These are phyloP conservation scores for Tieghemiomyces parasiticus DNA, from an alignment of 192 early-diverging fungal genomes.

Conservation along the genomic window DNA sequence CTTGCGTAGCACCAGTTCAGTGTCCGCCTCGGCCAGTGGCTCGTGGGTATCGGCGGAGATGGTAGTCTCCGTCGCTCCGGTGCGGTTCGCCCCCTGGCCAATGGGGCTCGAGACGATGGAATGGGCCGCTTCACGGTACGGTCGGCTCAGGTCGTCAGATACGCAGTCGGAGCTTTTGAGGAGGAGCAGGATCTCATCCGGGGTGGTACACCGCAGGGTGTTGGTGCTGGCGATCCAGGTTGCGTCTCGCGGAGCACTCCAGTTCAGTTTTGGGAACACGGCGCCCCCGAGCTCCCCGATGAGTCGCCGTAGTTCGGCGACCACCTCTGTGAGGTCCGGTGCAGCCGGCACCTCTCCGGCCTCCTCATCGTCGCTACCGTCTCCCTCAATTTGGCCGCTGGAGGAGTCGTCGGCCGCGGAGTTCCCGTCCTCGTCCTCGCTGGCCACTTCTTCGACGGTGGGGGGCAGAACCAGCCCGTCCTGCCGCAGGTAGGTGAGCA, in stretches of 20 bases:
- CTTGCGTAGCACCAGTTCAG: constrained; percentile 70
- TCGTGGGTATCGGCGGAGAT: neutral
- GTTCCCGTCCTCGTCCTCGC: constrained; percentile 26
- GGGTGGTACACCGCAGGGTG: constrained; percentile 57
- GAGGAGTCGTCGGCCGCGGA: constrained; percentile 23
- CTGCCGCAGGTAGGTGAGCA: constrained; percentile 69
- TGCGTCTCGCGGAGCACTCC: constrained; percentile 92
- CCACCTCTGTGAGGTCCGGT: constrained; percentile 15
- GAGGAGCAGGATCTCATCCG: constrained; percentile 71
- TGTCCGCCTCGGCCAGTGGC: constrained; percentile 8
- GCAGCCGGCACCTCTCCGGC: too few relatives aligned
- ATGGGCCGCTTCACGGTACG: neutral
- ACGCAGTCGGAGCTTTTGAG: constrained; percentile 91
- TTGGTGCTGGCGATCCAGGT: constrained; percentile 74
- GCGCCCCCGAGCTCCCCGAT: constrained; percentile 61
- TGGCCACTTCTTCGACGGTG: constrained; percentile 35
- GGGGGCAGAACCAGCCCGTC: constrained; percentile 78
- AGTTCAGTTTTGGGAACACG: constrained; percentile 90
- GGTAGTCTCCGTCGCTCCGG: too few relatives aligned
- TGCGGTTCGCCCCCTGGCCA: too few relatives aligned
- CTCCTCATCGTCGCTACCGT: too few relatives aligned
- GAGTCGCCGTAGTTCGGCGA: constrained; percentile 32
- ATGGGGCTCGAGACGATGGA: constrained; percentile 4
- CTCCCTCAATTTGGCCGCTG: too few relatives aligned
- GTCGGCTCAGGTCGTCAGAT: constrained; percentile 50